Base-by-base conservation (phyloP, 257 asterid genomes). In the Ligustrum vulgare region DNA sequence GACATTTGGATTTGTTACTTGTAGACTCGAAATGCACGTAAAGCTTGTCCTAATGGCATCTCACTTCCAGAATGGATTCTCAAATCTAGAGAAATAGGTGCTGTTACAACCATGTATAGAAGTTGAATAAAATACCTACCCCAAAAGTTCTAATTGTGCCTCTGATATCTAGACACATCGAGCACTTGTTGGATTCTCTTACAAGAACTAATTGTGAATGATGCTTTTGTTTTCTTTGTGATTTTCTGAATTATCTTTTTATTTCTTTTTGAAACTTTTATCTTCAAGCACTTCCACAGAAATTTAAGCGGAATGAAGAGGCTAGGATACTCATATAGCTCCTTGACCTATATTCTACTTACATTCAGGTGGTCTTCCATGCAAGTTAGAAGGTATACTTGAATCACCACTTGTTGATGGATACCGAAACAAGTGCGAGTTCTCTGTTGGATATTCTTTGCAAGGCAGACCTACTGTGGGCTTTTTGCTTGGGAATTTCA, bases 391-490 rank as follows among this genome's bases (percentile, higher is more conserved):
- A 87, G 97, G 97, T 51, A 88, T 93, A 80, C 75, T 93, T 75
- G 90, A 86, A 72, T 93, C 99, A 0, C 98, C 97, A 60, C 84
- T 86, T 67, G 80, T 93, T 72, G 73, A 90, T 81, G 99, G 97
- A 81, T 95, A 95, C 77, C 91, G 99, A 65, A 95, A 95, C 92
- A 95, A 95, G 86, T 95, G 98, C 8, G 99, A 95, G 78, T 95
- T 93, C 85, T 91, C 99, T 66, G 98, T 90, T 68, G 99, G 99
- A 76, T 86, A 80, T 71, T 95, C 99, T 62, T 82, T 90, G 81
- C 91, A 87, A 76, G 99, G 98, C 36, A 93, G 87, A 80, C 86
- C 78, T 20, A 91, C 98, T 65, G 98, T 89, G 74, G 99, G 99
- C 3, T 95, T 93, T 81, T 82, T 84, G 86, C 97, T 93, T 62